Evolutionary conservation across 495 filamentous ascomycete genomes (phyloP).

Genomic region (Penicillium pancosmium): DNA sequence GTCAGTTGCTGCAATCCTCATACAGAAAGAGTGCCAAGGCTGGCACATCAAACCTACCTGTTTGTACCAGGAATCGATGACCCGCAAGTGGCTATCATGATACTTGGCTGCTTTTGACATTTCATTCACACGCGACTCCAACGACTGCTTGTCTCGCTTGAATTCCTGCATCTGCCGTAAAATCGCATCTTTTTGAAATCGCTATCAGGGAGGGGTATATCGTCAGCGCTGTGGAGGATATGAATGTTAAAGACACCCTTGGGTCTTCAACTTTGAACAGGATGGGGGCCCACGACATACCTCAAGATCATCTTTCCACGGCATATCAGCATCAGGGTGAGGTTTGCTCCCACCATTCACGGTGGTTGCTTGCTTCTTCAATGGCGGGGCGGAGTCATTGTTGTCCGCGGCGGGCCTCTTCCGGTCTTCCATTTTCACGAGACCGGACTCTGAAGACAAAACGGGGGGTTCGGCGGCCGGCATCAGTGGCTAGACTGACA

Average conservation of each 20-base stretch:
- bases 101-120: conserved; percentile 71
- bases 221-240: conserved; percentile 17
- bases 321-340: conserved; percentile 78
- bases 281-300: conserved; percentile 55
- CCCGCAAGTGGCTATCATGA: conserved; percentile 89
- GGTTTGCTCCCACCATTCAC: conserved; percentile 74
- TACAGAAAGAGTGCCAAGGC: neutral
- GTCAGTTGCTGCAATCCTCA: neutral
- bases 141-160: conserved; percentile 79
- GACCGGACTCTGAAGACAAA: conserved; percentile 68
- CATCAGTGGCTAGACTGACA: conserved; percentile 67
- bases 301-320: conserved; percentile 86
- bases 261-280: neutral
- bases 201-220: conserved; percentile 50
- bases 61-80: conserved; percentile 87
- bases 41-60: conserved; percentile 62
- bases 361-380: conserved; percentile 77
- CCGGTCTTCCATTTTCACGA: conserved; percentile 96
- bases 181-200: conserved; percentile 97
- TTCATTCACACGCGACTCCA: conserved; percentile 76
- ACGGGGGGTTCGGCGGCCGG: conserved; percentile 74
- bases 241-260: neutral
- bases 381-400: conserved; percentile 79
- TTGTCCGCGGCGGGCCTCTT: conserved; percentile 80
- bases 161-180: conserved; percentile 96